These are phyloP conservation scores for Hortiboletus rubellus DNA, from an alignment of 1,284 basidiomycete genomes.

Conservation along the genomic window DNA sequence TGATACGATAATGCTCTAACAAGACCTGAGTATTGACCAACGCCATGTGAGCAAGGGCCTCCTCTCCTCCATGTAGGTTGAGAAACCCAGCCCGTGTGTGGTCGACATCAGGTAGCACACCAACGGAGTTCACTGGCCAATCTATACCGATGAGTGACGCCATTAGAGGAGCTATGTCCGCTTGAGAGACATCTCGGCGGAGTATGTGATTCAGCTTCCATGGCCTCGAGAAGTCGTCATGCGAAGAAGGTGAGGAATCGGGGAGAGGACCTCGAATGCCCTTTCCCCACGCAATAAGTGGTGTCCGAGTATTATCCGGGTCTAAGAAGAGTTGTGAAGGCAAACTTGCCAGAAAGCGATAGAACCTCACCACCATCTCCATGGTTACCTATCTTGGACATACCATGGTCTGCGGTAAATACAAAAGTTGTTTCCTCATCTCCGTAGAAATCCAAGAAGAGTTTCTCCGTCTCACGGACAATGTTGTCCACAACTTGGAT, in stretches of 20 bases:
- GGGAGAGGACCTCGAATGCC: constrained; percentile 69
- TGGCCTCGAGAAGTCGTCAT: constrained; percentile 65
- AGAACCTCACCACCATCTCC: constrained; percentile 73
- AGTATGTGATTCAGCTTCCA: constrained; percentile 61
- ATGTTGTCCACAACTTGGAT: constrained; percentile 81
- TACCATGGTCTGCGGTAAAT: constrained; percentile 91
- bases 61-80: constrained; percentile 35
- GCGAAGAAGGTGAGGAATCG: constrained; percentile 55
- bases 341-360: constrained; percentile 9
- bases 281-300: constrained; percentile 82
- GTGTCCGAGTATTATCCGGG: constrained; percentile 86
- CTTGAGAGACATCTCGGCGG: constrained; percentile 80
- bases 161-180: constrained; percentile 83
- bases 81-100: constrained; percentile 58
- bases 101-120: constrained; percentile 70
- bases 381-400: constrained; percentile 88
- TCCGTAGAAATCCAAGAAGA: constrained; percentile 66
- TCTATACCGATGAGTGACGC: constrained; percentile 66
- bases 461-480: constrained; percentile 64
- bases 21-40: constrained; percentile 76
- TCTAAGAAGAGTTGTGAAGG: constrained; percentile 45
- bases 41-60: constrained; percentile 54
- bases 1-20: constrained; percentile 78
- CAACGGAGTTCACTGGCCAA: constrained; percentile 79
- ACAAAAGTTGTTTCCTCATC: constrained; percentile 76